Evolutionary conservation across 495 filamentous ascomycete species (phyloP), one percentile per base, ranked within the genome.

Genomic region (Xylaria flabelliformis): DNA sequence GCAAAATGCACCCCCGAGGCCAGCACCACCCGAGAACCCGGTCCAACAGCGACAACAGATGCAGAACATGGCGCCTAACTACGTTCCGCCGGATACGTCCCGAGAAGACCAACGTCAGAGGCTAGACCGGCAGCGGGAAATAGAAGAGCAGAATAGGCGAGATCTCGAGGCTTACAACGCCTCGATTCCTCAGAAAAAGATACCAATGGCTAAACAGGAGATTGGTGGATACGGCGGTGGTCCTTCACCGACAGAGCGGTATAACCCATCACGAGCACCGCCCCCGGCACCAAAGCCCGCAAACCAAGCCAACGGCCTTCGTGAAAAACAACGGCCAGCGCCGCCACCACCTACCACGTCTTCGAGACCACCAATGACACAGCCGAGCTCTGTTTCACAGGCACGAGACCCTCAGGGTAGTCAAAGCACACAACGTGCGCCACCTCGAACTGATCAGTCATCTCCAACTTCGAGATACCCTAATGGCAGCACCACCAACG

Each of bases 91-190:
- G 86, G 80, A 88, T 83, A n/a, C n/a, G n/a, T n/a, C n/a, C n/a
- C n/a, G n/a, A n/a, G n/a, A n/a, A n/a, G 83, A 86, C 64, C 86
- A 78, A 68, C 75, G 77, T 58, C 80, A 84, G 62, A 67, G 80
- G 26, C 79, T 84, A 73, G 80, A 91, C 53, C 84, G 87, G n/a
- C 86, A 90, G 64, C 87, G 86, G 53, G 90, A 93, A 69, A 84
- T 85, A 5, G 86, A 91, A 68, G 91, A 94, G 75, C 88, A 90
- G 74, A 86, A 87, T 61, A 89, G 91, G 72, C 85, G 88, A 69
- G 94, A 97, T 8, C 85, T 91, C 73, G 94, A 93, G 75, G 92
- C 89, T 26, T 97, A 96, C 79, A 96, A 97, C 80, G 90, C 92
- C n/a, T 91, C 91, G 17, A 78, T 97, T 55, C 94, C 94, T 19